phyloP scores from a whole-genome alignment of 1,139 yeast species.

The Meyerozyma guilliermondii region DNA sequence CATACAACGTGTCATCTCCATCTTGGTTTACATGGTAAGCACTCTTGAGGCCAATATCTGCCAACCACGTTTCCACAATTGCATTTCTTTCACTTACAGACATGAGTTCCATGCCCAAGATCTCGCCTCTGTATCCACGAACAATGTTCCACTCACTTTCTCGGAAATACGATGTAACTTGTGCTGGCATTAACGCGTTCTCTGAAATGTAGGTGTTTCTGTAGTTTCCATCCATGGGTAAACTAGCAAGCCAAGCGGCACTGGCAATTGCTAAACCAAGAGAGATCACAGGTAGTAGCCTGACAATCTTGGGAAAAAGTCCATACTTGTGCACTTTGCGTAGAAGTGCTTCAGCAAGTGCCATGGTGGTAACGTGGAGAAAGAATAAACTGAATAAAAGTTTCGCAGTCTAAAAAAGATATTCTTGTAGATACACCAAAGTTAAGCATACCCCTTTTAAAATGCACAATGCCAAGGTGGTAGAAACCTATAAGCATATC shows the following conservation, averaged over 20 bases:
- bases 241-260: constrained; percentile 57
- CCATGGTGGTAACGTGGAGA: constrained; percentile 32
- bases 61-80: constrained; percentile 54
- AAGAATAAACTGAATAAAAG: background rate
- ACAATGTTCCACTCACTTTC: constrained; percentile 94
- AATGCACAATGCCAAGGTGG: constrained; percentile 1
- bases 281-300: constrained; percentile 57
- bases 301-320: constrained; percentile 52
- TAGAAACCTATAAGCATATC: background rate
- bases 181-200: constrained; percentile 96
- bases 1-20: constrained; percentile 56
- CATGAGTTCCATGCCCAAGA: constrained; percentile 34
- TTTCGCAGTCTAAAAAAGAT: background rate
- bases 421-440: too few relatives aligned
- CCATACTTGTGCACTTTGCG: constrained; percentile 54
- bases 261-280: constrained; percentile 57
- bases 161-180: constrained; percentile 85
- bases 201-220: constrained; percentile 86
- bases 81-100: constrained; percentile 34
- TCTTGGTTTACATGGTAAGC: constrained; percentile 36
- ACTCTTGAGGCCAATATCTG: constrained; percentile 69
- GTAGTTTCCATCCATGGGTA: constrained; percentile 80
- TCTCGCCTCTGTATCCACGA: constrained; percentile 74
- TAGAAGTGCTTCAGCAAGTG: constrained; percentile 52
- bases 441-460: too few relatives aligned